Percentiles rank a stretch among this genome's conserved stretches.
These are phyloP conservation scores for Allium sativum DNA, from an alignment of 106 monocot genomes.

Conservation along the genomic window DNA sequence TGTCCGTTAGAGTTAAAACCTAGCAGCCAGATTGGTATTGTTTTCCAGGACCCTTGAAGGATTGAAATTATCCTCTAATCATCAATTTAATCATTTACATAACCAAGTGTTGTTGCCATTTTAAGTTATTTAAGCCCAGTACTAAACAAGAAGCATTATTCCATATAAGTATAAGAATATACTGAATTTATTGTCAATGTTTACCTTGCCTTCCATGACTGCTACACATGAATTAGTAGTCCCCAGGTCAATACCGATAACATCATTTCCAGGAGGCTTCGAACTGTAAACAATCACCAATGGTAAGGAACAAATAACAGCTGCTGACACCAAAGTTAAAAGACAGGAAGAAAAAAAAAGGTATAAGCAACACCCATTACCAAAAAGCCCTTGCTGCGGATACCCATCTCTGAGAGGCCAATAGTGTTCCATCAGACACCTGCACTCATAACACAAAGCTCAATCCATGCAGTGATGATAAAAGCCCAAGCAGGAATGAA, in stretches of 20 bases:
- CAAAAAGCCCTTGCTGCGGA: conserved; percentile 43
- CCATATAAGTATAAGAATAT: too few relatives aligned
- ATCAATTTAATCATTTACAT: too few relatives aligned
- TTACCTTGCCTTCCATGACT: conserved; percentile 84
- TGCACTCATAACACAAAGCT: too few relatives aligned
- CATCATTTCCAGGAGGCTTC: conserved; percentile 42
- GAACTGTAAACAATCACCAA: conserved; percentile 28
- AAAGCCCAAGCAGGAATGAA: too few relatives aligned
- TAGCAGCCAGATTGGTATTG: too few relatives aligned
- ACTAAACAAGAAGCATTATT: too few relatives aligned
- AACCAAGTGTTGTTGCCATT: too few relatives aligned
- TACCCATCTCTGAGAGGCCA: conserved; percentile 26
- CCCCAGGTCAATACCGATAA: conserved; percentile 72
- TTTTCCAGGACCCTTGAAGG: too few relatives aligned
- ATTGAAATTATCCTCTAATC: too few relatives aligned
- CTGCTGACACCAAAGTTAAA: background rate
- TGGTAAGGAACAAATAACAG: background rate
- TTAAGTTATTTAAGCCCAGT: too few relatives aligned
- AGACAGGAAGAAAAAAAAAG: background rate
- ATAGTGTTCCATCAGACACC: conserved; percentile 1
- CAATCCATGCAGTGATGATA: too few relatives aligned
- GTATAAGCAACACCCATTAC: conserved; percentile 9
- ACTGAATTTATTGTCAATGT: background rate
- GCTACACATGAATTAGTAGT: conserved; percentile 85
- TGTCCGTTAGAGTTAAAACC: too few relatives aligned